phyloP scores from a whole-genome alignment of 306 rosid species.

The Fragaria ananassa region DNA sequence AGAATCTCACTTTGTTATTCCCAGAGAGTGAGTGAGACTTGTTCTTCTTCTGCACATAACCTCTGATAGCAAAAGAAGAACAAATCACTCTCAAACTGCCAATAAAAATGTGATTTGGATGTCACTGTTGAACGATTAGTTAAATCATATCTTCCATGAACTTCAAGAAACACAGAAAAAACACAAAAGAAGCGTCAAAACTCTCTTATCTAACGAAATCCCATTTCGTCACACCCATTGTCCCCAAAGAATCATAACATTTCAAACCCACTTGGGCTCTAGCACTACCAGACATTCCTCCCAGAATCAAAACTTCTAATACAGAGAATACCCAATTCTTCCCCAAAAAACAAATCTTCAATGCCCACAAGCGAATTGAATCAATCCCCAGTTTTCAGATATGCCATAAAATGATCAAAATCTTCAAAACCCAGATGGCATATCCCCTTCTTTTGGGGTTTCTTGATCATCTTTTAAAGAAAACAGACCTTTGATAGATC shows the following conservation, averaged over 20 bases:
- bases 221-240: constrained; percentile 15
- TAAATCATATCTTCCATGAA: constrained; percentile 37
- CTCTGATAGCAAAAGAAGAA: constrained; percentile 29
- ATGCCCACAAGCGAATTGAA: constrained; percentile 7
- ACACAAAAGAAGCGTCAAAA: constrained; percentile 8
- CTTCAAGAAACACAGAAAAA: constrained; percentile 41
- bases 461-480: constrained; percentile 4
- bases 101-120: constrained; percentile 5
- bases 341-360: constrained; percentile 20
- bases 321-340: constrained; percentile 9
- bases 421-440: constrained; percentile 19
- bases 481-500: constrained; percentile 28
- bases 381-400: constrained; percentile 11
- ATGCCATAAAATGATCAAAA: constrained; percentile 26
- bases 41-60: constrained; percentile 20
- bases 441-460: constrained; percentile 20
- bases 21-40: constrained; percentile 8
- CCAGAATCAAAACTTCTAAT: not conserved
- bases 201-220: constrained; percentile 2
- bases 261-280: not conserved
- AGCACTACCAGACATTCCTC: not conserved
- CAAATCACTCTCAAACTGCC: constrained; percentile 28
- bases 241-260: constrained; percentile 19
- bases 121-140: constrained; percentile 22
- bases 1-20: constrained; percentile 31